These are phyloP conservation scores for Hirschfeldia incana DNA, from an alignment of 345 rosid genomes.

Conservation along the genomic window DNA sequence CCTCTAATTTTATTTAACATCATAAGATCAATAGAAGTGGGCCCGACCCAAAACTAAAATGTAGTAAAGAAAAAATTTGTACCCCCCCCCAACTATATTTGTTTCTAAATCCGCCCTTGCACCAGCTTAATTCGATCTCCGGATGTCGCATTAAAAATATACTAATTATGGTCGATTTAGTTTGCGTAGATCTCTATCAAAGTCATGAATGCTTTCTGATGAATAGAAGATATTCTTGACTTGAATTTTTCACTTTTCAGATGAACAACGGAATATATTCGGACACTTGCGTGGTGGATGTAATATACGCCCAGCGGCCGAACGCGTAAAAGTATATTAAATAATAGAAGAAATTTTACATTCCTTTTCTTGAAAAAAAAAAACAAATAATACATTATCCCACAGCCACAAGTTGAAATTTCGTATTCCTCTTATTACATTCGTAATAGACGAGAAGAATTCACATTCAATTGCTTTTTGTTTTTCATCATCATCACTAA, in stretches of 20 bases:
- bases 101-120: too few species aligned
- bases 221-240: background rate
- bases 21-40: too few species aligned
- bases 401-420: conserved; percentile 16
- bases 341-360: conserved; percentile 18
- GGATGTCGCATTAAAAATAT: too few species aligned
- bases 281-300: conserved; percentile 23
- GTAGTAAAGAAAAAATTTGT: too few species aligned
- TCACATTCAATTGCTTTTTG: conserved; percentile 18
- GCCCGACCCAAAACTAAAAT: too few species aligned
- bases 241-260: background rate
- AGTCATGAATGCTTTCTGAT: conserved; percentile 13
- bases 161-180: too few species aligned
- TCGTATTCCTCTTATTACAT: conserved; percentile 28
- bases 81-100: too few species aligned
- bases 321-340: conserved; percentile 27
- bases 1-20: too few species aligned
- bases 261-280: background rate
- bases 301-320: conserved; percentile 18
- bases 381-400: conserved; percentile 13
- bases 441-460: conserved; percentile 9
- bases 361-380: conserved; percentile 8
- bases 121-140: too few species aligned
- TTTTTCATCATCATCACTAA: conserved; percentile 28
- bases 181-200: background rate